Conservation (phyloP, 345 rosid genomes). For the Combretum micranthum region DNA sequence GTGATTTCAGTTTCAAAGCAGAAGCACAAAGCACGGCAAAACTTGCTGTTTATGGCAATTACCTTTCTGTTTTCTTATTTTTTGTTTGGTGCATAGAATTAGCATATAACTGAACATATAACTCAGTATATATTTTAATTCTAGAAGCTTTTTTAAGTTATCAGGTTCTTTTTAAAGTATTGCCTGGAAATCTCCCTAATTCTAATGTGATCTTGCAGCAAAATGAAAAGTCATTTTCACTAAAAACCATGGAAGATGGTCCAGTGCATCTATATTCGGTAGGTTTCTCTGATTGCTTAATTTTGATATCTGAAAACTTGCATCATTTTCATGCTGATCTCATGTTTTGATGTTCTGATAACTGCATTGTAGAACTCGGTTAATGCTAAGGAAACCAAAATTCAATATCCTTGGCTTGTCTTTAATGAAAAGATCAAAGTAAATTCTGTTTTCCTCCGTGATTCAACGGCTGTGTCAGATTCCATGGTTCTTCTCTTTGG, state of each 20-base stretch:
- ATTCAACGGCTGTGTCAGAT: slow-evolving; percentile 92
- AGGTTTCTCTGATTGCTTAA: slow-evolving; percentile 15
- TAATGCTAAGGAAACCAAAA: slow-evolving; percentile 65
- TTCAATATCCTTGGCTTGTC: slow-evolving; percentile 86
- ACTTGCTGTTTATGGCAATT: too few species aligned
- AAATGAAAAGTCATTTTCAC: slow-evolving; percentile 67
- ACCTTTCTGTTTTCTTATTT: too few species aligned
- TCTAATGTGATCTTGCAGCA: slow-evolving; percentile 35
- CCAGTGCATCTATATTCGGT: slow-evolving; percentile 78
- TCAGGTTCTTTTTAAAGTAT: too few species aligned
- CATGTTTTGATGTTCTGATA: slow-evolving; percentile 2
- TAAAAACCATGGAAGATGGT: slow-evolving; percentile 98
- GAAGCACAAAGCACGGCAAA: too few species aligned
- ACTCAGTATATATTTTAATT: too few species aligned
- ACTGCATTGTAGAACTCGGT: slow-evolving; percentile 56
- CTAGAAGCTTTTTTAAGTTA: too few species aligned
- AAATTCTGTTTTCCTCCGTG: slow-evolving; percentile 77
- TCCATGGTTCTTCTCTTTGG: slow-evolving; percentile 80
- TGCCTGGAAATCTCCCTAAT: background rate
- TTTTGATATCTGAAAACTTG: too few species aligned
- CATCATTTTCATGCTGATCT: slow-evolving; percentile 5
- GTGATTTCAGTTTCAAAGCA: too few species aligned
- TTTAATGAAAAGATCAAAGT: slow-evolving; percentile 96
- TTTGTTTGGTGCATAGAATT: too few species aligned
- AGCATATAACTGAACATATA: too few species aligned